phyloP scores from a whole-genome alignment of 768 basidiomycete species.

The Russula earlei region DNA sequence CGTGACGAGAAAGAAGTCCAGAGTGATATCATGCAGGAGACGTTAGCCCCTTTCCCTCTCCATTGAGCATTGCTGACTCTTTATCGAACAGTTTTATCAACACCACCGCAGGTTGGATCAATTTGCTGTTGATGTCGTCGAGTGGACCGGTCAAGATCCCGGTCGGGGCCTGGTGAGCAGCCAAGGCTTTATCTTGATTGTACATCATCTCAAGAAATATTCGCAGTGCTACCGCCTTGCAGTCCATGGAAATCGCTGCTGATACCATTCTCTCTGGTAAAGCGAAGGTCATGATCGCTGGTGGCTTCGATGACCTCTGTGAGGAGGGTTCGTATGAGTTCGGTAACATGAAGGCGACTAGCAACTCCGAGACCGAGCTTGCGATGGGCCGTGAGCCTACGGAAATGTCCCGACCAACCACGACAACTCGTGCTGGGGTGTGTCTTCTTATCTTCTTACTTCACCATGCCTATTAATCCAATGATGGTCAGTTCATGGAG shows the following conservation, averaged over 20 bases:
- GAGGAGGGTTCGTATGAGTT: slow-evolving; percentile 99
- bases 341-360: slow-evolving; percentile 99
- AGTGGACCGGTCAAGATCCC: slow-evolving; percentile 98
- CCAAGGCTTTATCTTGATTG: not conserved
- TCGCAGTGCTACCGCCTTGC: slow-evolving; percentile 84
- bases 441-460: slow-evolving; percentile 24
- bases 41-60: slow-evolving; percentile 42
- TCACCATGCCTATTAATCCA: not conserved
- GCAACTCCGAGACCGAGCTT: slow-evolving; percentile 93
- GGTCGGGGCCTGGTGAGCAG: slow-evolving; percentile 87
- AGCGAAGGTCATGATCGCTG: slow-evolving; percentile 98
- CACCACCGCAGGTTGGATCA: slow-evolving; percentile 97
- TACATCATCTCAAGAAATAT: not conserved
- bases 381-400: slow-evolving; percentile 99
- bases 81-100: slow-evolving; percentile 77
- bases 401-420: slow-evolving; percentile 97
- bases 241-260: slow-evolving; percentile 96
- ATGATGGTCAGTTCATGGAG: slow-evolving; percentile 73
- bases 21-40: slow-evolving; percentile 97
- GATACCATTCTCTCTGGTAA: slow-evolving; percentile 92
- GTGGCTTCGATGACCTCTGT: slow-evolving; percentile 95
- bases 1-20: slow-evolving; percentile 97
- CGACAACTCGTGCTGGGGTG: slow-evolving; percentile 90
- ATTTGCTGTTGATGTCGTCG: slow-evolving; percentile 87
- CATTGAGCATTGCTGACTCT: not conserved